phyloP scores from a whole-genome alignment of 371 early-diverging fungal species.

The Circinella umbellata region DNA sequence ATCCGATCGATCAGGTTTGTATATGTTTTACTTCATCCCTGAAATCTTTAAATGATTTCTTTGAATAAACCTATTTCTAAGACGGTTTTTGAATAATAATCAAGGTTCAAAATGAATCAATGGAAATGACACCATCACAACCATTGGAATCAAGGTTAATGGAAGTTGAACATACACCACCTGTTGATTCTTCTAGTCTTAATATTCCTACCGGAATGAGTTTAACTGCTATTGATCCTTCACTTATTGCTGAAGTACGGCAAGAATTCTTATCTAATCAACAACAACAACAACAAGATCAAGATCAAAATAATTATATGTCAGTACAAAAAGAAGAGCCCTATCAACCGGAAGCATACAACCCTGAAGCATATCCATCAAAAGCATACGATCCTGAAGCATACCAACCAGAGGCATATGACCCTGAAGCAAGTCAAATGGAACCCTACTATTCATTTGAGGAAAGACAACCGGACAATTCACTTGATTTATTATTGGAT shows the following conservation, averaged over 20 bases:
- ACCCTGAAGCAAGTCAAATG: too few species aligned
- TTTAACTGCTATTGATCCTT: slow-evolving; percentile 35
- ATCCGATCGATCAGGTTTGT: not conserved
- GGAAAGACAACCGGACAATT: slow-evolving; percentile 1
- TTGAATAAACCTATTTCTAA: too few species aligned
- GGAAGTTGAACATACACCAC: not conserved
- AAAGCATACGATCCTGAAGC: too few species aligned
- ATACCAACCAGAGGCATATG: too few species aligned
- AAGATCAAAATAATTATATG: not conserved
- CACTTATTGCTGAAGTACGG: slow-evolving; percentile 45
- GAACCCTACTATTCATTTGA: not conserved
- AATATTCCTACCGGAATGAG: slow-evolving; percentile 23
- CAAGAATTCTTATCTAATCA: slow-evolving; percentile 32
- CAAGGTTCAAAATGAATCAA: too few species aligned
- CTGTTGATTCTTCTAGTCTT: not conserved
- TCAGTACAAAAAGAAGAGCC: not conserved
- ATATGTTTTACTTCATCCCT: too few species aligned
- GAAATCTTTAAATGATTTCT: too few species aligned
- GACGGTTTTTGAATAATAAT: too few species aligned
- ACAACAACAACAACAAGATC: not conserved
- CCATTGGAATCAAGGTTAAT: not conserved
- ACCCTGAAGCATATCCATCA: too few species aligned
- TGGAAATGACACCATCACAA: too few species aligned
- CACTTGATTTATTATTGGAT: slow-evolving; percentile 23
- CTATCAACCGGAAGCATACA: not conserved